Evolutionary conservation across 495 filamentous ascomycete species (phyloP).

Genomic region (Friedmanniomyces simplex): DNA sequence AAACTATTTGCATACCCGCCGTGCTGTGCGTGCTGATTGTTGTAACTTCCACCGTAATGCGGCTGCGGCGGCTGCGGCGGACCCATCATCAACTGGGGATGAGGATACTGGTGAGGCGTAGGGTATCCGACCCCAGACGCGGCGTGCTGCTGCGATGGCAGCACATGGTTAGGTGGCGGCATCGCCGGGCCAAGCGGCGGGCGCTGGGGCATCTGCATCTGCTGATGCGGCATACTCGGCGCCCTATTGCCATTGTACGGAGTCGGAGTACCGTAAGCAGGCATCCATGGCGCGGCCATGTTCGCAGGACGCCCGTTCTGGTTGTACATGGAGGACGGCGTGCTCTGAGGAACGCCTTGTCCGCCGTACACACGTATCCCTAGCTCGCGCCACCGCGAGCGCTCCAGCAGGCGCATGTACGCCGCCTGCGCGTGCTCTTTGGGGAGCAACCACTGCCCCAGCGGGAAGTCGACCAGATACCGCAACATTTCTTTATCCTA

Average conservation of each 20-base stretch:
- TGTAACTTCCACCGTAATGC: background rate
- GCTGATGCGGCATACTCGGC: background rate
- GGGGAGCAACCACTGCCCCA: slow-evolving; percentile 10
- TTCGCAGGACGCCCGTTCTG: background rate
- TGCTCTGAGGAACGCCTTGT: background rate
- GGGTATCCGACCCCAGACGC: background rate
- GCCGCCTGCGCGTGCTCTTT: slow-evolving; percentile 1
- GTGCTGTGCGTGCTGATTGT: too few species aligned
- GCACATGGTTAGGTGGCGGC: background rate
- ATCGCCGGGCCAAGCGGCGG: background rate
- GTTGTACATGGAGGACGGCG: background rate
- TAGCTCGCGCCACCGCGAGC: slow-evolving; percentile 6
- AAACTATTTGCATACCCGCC: too few species aligned
- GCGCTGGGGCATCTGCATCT: background rate
- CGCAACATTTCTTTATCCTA: slow-evolving; percentile 11
- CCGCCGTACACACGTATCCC: slow-evolving; percentile 4
- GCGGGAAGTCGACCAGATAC: slow-evolving; percentile 15
- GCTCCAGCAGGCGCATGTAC: slow-evolving; percentile 3
- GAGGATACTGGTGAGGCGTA: background rate
- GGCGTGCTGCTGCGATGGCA: background rate
- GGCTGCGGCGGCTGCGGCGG: background rate
- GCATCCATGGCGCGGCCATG: too few species aligned
- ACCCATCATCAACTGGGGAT: background rate
- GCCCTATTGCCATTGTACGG: background rate
- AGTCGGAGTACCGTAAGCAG: too few species aligned